Conservation (phyloP, 1,139 yeast genomes). For the Candida neerlandica region DNA sequence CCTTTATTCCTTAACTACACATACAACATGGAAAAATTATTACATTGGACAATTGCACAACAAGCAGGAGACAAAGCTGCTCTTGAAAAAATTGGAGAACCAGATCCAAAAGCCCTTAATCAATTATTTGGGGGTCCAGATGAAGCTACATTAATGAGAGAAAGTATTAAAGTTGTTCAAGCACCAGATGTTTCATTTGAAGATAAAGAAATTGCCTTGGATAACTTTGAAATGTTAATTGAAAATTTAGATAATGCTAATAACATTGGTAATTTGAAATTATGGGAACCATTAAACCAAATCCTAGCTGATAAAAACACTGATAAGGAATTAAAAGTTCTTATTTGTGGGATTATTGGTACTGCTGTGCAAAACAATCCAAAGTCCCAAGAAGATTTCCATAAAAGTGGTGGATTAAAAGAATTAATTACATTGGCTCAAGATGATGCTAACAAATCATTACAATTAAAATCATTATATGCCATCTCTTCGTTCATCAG, state of each 20-base stretch:
- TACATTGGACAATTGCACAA: slow-evolving; percentile 90
- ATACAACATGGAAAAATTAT: slow-evolving; percentile 72
- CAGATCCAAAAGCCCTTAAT: slow-evolving; percentile 76
- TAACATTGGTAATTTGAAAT: slow-evolving; percentile 76
- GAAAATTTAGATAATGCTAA: slow-evolving; percentile 96
- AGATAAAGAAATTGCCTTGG: slow-evolving; percentile 74
- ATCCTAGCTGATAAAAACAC: slow-evolving; percentile 46
- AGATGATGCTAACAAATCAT: slow-evolving; percentile 30
- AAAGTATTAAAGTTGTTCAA: slow-evolving; percentile 64
- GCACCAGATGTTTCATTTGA: slow-evolving; percentile 65
- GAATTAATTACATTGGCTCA: slow-evolving; percentile 44
- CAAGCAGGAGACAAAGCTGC: slow-evolving; percentile 71
- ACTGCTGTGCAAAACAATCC: slow-evolving; percentile 93
- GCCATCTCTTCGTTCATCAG: slow-evolving; percentile 79
- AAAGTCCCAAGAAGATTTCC: slow-evolving; percentile 66
- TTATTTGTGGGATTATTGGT: slow-evolving; percentile 77
- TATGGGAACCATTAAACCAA: slow-evolving; percentile 72
- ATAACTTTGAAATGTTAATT: slow-evolving; percentile 90
- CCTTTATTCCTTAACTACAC: neutral
- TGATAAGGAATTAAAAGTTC: slow-evolving; percentile 49
- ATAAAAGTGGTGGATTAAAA: slow-evolving; percentile 52
- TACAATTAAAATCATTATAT: slow-evolving; percentile 66
- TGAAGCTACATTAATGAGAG: slow-evolving; percentile 84
- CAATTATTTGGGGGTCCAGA: slow-evolving; percentile 83
- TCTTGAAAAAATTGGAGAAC: slow-evolving; percentile 58